Evolutionary conservation across 768 basidiomycete genomes (phyloP).

Genomic region (Flagelloscypha sp.): DNA sequence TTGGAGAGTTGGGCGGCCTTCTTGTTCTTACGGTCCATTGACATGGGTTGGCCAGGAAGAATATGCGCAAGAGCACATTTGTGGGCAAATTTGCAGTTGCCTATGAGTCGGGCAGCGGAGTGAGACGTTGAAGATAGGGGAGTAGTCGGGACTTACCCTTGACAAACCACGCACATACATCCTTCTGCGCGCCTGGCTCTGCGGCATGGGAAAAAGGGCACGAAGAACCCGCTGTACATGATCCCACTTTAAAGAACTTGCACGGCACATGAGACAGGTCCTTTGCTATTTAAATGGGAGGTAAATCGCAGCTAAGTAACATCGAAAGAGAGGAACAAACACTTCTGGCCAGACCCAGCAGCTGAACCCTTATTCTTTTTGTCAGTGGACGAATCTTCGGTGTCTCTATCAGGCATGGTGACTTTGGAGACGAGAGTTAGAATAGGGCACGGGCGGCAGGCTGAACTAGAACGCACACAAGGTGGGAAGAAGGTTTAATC

Average conservation of each 20-base stretch:
- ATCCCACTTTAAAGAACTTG: slow-evolving; percentile 93
- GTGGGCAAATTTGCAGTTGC: slow-evolving; percentile 63
- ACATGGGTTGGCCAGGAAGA: slow-evolving; percentile 87
- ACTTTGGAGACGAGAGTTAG: too few relatives aligned
- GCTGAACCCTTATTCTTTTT: too few relatives aligned
- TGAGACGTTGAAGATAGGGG: too few relatives aligned
- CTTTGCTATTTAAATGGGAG: slow-evolving; percentile 43
- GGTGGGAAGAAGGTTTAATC: too few relatives aligned
- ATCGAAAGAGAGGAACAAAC: too few relatives aligned
- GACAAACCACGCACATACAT: slow-evolving; percentile 82
- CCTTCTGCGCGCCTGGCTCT: slow-evolving; percentile 74
- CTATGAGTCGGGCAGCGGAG: too few relatives aligned
- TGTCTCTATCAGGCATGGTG: too few relatives aligned
- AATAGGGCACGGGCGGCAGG: too few relatives aligned
- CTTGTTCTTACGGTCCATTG: slow-evolving; percentile 98
- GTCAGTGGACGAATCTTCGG: too few relatives aligned
- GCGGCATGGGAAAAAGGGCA: slow-evolving; percentile 91
- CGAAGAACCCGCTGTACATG: slow-evolving; percentile 86
- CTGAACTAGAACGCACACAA: too few relatives aligned
- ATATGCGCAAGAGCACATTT: slow-evolving; percentile 93
- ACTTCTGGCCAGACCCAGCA: too few relatives aligned
- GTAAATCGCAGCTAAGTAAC: too few relatives aligned
- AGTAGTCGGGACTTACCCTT: slow-evolving; percentile 90
- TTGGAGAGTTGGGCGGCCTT: slow-evolving; percentile 66
- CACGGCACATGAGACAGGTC: slow-evolving; percentile 95